Base-by-base conservation (phyloP, 2,329 filamentous ascomycete genomes). In the Stromatinia cepivora region DNA sequence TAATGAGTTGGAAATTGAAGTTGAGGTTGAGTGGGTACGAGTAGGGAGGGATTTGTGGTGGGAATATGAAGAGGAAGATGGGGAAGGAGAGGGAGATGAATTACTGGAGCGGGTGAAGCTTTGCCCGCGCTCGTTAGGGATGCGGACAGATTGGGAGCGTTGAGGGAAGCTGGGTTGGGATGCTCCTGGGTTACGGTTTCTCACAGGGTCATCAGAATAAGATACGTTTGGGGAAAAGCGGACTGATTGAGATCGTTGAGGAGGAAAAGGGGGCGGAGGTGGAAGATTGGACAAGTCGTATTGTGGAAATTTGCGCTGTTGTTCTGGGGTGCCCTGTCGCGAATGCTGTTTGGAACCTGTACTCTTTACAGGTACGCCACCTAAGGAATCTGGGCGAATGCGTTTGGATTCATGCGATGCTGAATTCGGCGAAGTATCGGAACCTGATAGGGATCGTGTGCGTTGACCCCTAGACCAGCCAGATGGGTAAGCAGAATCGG, bases 171-270 rank as follows among this genome's bases (percentile, higher is more conserved):
- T 39, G 22, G 57, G 46, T 25, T 53, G 15, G 17, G 66, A 53
- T 20, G n/a, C 10, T 45, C 39, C 31, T 62, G 46, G 56, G 7
- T 54, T 45, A 25, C 22, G n/a, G 1, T 50, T 63, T 8, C 10
- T 63, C 22, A 63, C 31, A 63, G 34, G 36, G 31, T 42, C 48
- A 20, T 67, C 31, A 34, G 57, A 58, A n/a, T 39, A 65, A 31
- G 48, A 65, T 65, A 65, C 22, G 28, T 67, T 31, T 20, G 56
- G 57, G 11, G 66, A 67, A 34, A 67, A 67, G 20, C 66, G 66
- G 34, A 67, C 66, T 8, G 66, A 67, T 22, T 63, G 66, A 8
- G 57, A 54, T 54, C 66, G 34, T 53, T 62, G 56, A 45, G 56
- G 25, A 31, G 53, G 65, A 9, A 63, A 63, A 3, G 56, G 66